Evolutionary conservation across 371 early-diverging fungal species (phyloP).

Genomic region (Choanephora cucurbitarum): DNA sequence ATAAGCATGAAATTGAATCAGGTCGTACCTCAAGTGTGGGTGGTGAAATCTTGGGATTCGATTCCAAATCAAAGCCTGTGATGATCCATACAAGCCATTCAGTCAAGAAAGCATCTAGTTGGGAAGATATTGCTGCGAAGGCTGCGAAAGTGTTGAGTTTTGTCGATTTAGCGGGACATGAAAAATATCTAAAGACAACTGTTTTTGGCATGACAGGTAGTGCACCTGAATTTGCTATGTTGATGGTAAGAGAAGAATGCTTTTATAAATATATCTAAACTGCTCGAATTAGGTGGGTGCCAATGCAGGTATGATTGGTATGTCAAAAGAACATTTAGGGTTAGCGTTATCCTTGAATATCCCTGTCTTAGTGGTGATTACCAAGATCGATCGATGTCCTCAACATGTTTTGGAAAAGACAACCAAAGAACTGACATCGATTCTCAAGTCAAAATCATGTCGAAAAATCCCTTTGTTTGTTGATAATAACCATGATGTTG

Average conservation of each 20-base stretch:
- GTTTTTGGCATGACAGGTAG: slow-evolving; percentile 92
- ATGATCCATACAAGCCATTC: slow-evolving; percentile 26
- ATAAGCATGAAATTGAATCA: slow-evolving; percentile 92
- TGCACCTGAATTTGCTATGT: slow-evolving; percentile 88
- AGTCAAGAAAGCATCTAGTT: slow-evolving; percentile 64
- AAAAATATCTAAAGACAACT: slow-evolving; percentile 92
- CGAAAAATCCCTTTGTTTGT: slow-evolving; percentile 91
- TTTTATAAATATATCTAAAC: neutral
- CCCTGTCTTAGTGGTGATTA: slow-evolving; percentile 89
- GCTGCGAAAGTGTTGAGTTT: slow-evolving; percentile 86
- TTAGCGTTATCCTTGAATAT: slow-evolving; percentile 82
- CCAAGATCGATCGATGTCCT: slow-evolving; percentile 93
- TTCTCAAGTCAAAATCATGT: slow-evolving; percentile 87
- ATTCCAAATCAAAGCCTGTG: slow-evolving; percentile 58
- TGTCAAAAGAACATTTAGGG: slow-evolving; percentile 95
- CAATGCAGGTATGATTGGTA: slow-evolving; percentile 91
- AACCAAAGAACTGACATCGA: slow-evolving; percentile 77
- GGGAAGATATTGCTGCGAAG: slow-evolving; percentile 80
- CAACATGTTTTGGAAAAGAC: slow-evolving; percentile 81
- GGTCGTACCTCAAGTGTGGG: slow-evolving; percentile 93
- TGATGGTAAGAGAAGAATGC: slow-evolving; percentile 59
- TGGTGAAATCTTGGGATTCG: slow-evolving; percentile 88
- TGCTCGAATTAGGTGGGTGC: slow-evolving; percentile 60
- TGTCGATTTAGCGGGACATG: slow-evolving; percentile 92
- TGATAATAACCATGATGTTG: slow-evolving; percentile 71